A percentile compares a stretch with the other conserved stretches of the same genome.
Conservation (phyloP, 2,329 filamentous ascomycete genomes). For the Neonectria coccinea region DNA sequence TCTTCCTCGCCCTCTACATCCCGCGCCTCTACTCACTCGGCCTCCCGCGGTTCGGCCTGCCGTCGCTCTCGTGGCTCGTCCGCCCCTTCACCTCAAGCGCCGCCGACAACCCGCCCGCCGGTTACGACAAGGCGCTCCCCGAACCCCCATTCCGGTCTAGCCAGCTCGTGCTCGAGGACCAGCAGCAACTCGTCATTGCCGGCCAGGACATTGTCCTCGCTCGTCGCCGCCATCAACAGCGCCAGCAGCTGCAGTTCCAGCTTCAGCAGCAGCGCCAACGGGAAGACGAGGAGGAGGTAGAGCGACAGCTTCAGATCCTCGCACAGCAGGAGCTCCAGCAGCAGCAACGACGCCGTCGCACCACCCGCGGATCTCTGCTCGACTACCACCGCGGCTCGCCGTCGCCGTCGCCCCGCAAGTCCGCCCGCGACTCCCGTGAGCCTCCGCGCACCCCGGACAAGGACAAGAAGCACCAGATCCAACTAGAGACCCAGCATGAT, state of each 20-base stretch:
- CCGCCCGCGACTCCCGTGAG: constrained; percentile 22
- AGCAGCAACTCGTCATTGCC: constrained; percentile 49
- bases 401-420: constrained; percentile 18
- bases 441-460: constrained; percentile 25
- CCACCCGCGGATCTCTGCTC: constrained; percentile 12
- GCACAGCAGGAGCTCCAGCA: constrained; percentile 11
- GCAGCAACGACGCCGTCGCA: constrained; percentile 31
- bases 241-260: constrained; percentile 35
- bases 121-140: constrained; percentile 45
- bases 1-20: constrained; percentile 64
- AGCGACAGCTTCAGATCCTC: constrained; percentile 36
- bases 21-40: constrained; percentile 50
- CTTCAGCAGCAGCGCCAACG: constrained; percentile 33
- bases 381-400: constrained; percentile 20
- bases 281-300: constrained; percentile 36
- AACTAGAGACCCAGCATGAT: constrained; percentile 38
- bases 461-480: constrained; percentile 24
- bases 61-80: constrained; percentile 38
- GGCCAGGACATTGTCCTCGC: constrained; percentile 48
- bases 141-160: constrained; percentile 39
- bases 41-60: constrained; percentile 52
- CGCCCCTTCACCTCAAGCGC: constrained; percentile 30
- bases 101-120: constrained; percentile 22
- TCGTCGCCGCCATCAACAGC: constrained; percentile 37
- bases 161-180: constrained; percentile 49